Evolutionary conservation across 352 stramenopile genomes (phyloP), one percentile per base, ranked within the genome.

Genomic region (Halophytophthora polymorphica): DNA sequence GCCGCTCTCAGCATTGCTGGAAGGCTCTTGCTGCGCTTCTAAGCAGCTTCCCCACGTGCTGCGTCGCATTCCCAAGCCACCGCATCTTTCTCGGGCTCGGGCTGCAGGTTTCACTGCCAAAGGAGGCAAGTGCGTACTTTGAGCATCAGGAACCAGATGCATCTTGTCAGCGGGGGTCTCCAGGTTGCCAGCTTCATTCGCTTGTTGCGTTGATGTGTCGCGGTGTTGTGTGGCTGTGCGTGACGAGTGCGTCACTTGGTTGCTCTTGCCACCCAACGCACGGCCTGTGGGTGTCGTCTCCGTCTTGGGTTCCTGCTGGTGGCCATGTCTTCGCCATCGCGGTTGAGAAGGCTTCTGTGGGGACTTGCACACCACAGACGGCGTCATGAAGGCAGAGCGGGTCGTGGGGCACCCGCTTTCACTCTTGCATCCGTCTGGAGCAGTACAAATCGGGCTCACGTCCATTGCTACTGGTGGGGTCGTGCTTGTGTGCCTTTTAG

Each of bases 241-340:
- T 31, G 33, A 50, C 43, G 48, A 52, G 45, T 61, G 46, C 15
- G 25, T 22, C 3, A 29, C 42, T 62, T 56, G 54, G 40, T 56
- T 62, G 15, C 56, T 37, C 12, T 8, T 40, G 13, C 21, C 42
- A 15, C 56, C 28, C 31, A n/a, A 14, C 12, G 28, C 18, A 21
- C 35, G 36, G 34, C 21, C 43, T n/a, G 3, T 10, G 10, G 2
- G 28, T 19, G 14, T 41, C 6, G 31, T 41, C 34, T 15, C 23
- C 44, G 14, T 17, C n/a, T 38, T 43, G 6, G n/a, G n/a, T 5
- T 49, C 28, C 18, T 45, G 22, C 29, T 44, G 34, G 21, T 21
- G 35, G 18, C 31, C 31, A 22, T 31, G 36, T 21, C 44, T 56
- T 12, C 21, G 23, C 22, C 17, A 42, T 45, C 34, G 53, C 8